A percentile compares a stretch with the other conserved stretches of the same genome.
Evolutionary conservation across 306 rosid genomes (phyloP).

Genomic region (Vigna reflexopilosa): DNA sequence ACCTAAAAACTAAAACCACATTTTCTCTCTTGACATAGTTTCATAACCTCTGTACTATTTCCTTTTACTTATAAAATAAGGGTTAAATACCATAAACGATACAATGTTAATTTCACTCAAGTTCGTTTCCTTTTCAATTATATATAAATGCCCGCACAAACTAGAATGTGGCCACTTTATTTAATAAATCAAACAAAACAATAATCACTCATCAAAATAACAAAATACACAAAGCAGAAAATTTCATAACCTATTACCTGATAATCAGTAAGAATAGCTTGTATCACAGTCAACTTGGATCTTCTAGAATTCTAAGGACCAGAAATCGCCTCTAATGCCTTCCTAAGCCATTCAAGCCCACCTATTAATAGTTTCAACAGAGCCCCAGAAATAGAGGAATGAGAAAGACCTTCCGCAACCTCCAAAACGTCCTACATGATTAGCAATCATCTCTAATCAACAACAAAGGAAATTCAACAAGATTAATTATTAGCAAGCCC

Average conservation of each 20-base stretch:
- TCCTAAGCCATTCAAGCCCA: slow-evolving; percentile 80
- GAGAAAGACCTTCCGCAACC: slow-evolving; percentile 57
- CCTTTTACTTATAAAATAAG: not conserved
- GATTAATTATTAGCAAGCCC: not conserved
- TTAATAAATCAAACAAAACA: slow-evolving; percentile 20
- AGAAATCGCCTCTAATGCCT: slow-evolving; percentile 68
- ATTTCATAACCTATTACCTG: slow-evolving; percentile 54
- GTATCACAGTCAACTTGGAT: slow-evolving; percentile 71
- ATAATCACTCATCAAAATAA: slow-evolving; percentile 15
- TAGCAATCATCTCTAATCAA: slow-evolving; percentile 39
- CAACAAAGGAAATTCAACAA: slow-evolving; percentile 28
- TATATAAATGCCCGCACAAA: not conserved
- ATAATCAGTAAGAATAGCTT: slow-evolving; percentile 63
- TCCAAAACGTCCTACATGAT: slow-evolving; percentile 77
- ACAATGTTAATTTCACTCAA: not conserved
- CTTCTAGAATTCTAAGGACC: slow-evolving; percentile 53
- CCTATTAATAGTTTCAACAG: slow-evolving; percentile 63
- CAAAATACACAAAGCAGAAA: slow-evolving; percentile 22
- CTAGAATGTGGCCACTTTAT: slow-evolving; percentile 19
- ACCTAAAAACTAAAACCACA: slow-evolving; percentile 29
- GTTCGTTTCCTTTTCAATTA: not conserved
- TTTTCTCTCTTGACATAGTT: not conserved
- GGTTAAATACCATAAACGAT: slow-evolving; percentile 34
- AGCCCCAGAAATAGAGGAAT: slow-evolving; percentile 56
- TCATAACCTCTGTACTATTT: not conserved